Base-by-base conservation (phyloP, 2,329 filamentous ascomycete genomes). In the Thelonectria rubi region DNA sequence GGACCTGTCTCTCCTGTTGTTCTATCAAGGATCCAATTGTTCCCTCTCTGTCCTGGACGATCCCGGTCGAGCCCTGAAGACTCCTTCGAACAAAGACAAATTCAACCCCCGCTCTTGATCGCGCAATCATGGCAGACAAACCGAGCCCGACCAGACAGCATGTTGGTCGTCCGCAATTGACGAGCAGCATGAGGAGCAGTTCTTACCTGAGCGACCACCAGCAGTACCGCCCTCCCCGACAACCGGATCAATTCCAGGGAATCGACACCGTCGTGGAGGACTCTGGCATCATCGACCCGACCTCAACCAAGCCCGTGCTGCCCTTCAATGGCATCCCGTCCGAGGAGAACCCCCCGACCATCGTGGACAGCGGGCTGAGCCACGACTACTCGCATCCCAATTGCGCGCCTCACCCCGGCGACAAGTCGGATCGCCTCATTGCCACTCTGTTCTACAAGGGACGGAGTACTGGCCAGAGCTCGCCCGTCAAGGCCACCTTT, bases 221-320 rank as follows among this genome's bases (percentile, higher is more conserved):
- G 74, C 85, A 89, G 71, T 88, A 87, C 66, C 84, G 86, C 50
- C 84, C 85, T 30, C 84, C 85, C 11, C 77, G 78, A 61, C 80
- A 80, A 63, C 79, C 83, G 48, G 86, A 88, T 26, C 79, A 78
- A 54, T 72, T 71, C 72, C 86, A 86, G 65, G 86, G 86, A 64
- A 89, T 89, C 68, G 87, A 90, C 72, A 87, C 86, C 47, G 86
- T 89, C 15, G 83, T 89, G 53, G 87, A 89, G 73, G 84, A 86
- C 62, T 70, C 82, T 32, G 60, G 77, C 78, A 62, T 74, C 74
- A 30, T 73, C 76, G 34, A 74, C 73, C 42, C 70, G 75, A 18
- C 72, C 77, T 24, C 78, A 49, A 75, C 80, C 12, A 81, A 78
- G 68, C 64, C 78, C 14, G 76, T 80, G 57, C 76, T 81, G 51